Conservation (phyloP, 192 early-diverging fungal species). For the Radiomyces spectabilis region DNA sequence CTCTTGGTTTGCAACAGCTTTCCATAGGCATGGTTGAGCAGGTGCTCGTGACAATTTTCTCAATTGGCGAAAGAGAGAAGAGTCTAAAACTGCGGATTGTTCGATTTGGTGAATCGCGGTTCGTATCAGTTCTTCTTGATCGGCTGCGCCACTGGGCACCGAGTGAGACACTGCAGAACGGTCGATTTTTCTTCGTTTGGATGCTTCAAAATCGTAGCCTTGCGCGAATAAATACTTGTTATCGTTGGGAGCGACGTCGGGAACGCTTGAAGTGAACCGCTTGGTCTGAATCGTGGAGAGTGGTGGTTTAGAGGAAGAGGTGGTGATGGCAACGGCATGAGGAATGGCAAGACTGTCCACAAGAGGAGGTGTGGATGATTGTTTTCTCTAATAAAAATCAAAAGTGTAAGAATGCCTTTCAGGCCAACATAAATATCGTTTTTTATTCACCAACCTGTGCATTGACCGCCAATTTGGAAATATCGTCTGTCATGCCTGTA, state of each 20-base stretch:
- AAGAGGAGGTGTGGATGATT: background rate
- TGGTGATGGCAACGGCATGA: background rate
- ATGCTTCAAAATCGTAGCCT: background rate
- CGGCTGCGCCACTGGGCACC: background rate
- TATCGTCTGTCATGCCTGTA: slow-evolving; percentile 8
- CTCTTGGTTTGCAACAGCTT: too few species aligned
- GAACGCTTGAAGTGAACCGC: background rate
- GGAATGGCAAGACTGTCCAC: background rate
- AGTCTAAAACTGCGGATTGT: too few species aligned
- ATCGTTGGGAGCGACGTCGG: background rate
- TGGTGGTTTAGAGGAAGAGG: background rate
- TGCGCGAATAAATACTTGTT: background rate
- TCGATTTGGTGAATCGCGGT: too few species aligned
- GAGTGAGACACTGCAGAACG: background rate
- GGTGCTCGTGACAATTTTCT: too few species aligned
- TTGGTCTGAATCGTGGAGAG: background rate
- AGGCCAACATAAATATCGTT: background rate
- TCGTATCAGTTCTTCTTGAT: too few species aligned
- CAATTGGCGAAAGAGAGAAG: too few species aligned
- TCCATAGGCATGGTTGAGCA: too few species aligned
- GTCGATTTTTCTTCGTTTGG: background rate
- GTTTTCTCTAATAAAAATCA: too few species aligned
- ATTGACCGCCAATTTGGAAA: background rate
- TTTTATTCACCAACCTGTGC: background rate
- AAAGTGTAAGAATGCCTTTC: background rate